Percentiles rank a stretch among this genome's conserved stretches.
Evolutionary conservation across 1,284 basidiomycete genomes (phyloP).

Genomic region (Neolentinus lepideus): DNA sequence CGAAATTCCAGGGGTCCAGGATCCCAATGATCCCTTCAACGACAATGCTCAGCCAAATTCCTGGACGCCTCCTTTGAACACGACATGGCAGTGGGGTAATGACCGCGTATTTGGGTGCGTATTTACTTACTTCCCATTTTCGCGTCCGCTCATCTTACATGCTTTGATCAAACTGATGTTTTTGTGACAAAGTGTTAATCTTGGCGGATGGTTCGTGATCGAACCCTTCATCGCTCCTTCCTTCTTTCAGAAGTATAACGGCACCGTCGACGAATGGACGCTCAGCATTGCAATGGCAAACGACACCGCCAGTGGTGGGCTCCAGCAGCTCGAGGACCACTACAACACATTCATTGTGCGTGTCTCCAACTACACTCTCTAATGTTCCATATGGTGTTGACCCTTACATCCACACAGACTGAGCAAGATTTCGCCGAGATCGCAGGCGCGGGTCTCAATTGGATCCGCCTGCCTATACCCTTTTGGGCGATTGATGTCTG

Average conservation of each 20-base stretch:
- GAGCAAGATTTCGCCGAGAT: slow-evolving; percentile 88
- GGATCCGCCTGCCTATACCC: slow-evolving; percentile 77
- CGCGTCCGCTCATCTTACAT: neutral
- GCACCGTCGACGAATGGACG: slow-evolving; percentile 71
- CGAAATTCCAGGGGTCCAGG: slow-evolving; percentile 17
- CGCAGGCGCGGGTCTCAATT: slow-evolving; percentile 84
- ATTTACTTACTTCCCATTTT: slow-evolving; percentile 7
- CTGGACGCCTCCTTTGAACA: slow-evolving; percentile 61
- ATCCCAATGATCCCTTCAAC: slow-evolving; percentile 58
- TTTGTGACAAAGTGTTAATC: slow-evolving; percentile 48
- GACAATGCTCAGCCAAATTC: slow-evolving; percentile 50
- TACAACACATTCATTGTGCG: slow-evolving; percentile 78
- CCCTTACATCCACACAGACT: slow-evolving; percentile 45
- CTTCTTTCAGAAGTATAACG: slow-evolving; percentile 42
- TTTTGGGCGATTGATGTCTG: slow-evolving; percentile 84
- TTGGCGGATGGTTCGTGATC: slow-evolving; percentile 50
- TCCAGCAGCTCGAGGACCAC: slow-evolving; percentile 66
- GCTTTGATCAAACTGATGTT: slow-evolving; percentile 29
- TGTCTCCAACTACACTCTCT: slow-evolving; percentile 16
- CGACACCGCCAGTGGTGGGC: slow-evolving; percentile 51
- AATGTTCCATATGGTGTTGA: neutral
- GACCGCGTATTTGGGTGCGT: slow-evolving; percentile 62
- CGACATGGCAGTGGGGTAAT: slow-evolving; percentile 53
- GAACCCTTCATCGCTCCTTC: slow-evolving; percentile 63
- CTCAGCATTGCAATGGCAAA: slow-evolving; percentile 58